phyloP scores from a whole-genome alignment of 805 yeast species.

The Yamadazyma endophytica region DNA sequence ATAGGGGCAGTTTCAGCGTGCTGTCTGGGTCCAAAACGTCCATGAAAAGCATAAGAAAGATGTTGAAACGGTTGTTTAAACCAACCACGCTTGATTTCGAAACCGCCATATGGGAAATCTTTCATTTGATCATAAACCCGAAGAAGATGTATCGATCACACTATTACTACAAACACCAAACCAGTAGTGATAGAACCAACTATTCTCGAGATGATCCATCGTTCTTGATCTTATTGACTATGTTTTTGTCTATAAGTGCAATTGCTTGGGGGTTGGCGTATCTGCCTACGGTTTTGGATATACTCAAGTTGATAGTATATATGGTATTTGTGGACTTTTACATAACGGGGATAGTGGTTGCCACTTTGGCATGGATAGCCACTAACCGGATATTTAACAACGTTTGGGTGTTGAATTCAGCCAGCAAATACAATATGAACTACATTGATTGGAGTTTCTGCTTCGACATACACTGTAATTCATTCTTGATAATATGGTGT shows the following conservation, averaged over 20 bases:
- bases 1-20: background rate
- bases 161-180: constrained; percentile 51
- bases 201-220: constrained; percentile 95
- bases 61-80: constrained; percentile 42
- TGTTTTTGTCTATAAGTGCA: constrained; percentile 67
- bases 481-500: constrained; percentile 80
- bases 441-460: constrained; percentile 89
- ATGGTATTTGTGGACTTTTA: constrained; percentile 86
- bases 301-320: constrained; percentile 64
- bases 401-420: constrained; percentile 14
- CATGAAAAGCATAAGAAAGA: constrained; percentile 22
- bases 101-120: constrained; percentile 89
- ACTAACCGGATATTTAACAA: constrained; percentile 61
- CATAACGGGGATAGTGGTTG: constrained; percentile 59
- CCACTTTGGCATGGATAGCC: constrained; percentile 71
- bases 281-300: constrained; percentile 57
- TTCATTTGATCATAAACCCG: constrained; percentile 69
- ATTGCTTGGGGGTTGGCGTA: constrained; percentile 89
- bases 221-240: constrained; percentile 69
- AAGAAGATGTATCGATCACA: constrained; percentile 76
- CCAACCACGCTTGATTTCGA: constrained; percentile 88
- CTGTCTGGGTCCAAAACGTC: constrained; percentile 4
- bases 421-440: constrained; percentile 23
- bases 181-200: constrained; percentile 27
- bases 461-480: constrained; percentile 89